Base-by-base conservation (phyloP, 2,329 filamentous ascomycete genomes). In the Ophiosphaerella korrae region DNA sequence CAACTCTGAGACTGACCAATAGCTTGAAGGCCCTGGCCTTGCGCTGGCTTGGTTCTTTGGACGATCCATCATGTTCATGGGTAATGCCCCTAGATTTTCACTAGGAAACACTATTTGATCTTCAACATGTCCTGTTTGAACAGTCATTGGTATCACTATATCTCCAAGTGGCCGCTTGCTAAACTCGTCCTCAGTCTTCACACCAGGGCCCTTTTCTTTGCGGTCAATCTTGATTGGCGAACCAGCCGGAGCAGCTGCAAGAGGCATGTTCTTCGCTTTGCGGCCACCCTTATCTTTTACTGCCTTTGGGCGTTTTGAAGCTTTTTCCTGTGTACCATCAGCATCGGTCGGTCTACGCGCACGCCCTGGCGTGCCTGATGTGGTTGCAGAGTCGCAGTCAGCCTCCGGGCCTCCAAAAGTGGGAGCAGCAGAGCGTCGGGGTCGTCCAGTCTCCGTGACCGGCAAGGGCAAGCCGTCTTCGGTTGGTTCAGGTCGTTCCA, bases 1-100 rank as follows among this genome's bases (percentile, higher is more conserved):
- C 47, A 88, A 82, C 74, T 94, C 90, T 1, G 88, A 88, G 18
- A 93, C 89, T 64, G 89, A 93, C 90, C 90, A 94, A 71, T 94
- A 94, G 72, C 89, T 93, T 1, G 88, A 91, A 12, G 88, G 84
- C 58, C 87, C 85, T 18, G 79, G 78, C 59, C 85, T 82, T 32
- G 75, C 74, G 12, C 55, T 60, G 7, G 67, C 52, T 41, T 67
- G 63, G 37, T 57, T 41, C 42, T 64, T 72, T 32, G 68, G 70
- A 45, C 72, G 68, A 36, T 72, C 73, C 33, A 71, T 68, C 34
- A 76, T 68, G 16, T 58, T 49, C 54, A 68, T 48, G 33, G 60
- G 42, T 14, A 66, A 55, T 12, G 48, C 59, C 32, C 50, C 35
- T n/a, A 63, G 18, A 59, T 45, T 50, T 24, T 72, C 68, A 24